A percentile compares a stretch with the other conserved stretches of the same genome.
phyloP scores from a whole-genome alignment of 768 basidiomycete genomes.

The Russula sp. region DNA sequence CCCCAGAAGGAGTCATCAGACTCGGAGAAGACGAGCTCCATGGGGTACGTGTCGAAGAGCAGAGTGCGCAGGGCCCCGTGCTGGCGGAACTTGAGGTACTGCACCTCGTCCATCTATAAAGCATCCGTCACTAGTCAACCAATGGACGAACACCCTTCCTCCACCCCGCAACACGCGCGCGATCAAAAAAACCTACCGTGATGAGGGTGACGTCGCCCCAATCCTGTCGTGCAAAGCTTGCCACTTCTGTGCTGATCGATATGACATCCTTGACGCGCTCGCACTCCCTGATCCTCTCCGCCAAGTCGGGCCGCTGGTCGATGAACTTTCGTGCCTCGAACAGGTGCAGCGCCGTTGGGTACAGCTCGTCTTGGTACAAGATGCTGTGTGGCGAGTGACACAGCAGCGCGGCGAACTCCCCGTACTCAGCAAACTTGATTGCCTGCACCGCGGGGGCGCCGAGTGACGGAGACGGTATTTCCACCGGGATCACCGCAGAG shows the following conservation, averaged over 20 bases:
- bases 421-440: constrained; percentile 32
- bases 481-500: background rate
- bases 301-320: constrained; percentile 41
- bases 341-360: constrained; percentile 70
- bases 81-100: constrained; percentile 65
- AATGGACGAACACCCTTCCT: too few relatives aligned
- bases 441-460: constrained; percentile 20
- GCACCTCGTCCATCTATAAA: constrained; percentile 58
- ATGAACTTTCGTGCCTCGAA: constrained; percentile 69
- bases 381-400: constrained; percentile 63
- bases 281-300: constrained; percentile 48
- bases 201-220: constrained; percentile 50
- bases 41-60: constrained; percentile 51
- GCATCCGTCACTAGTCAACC: background rate
- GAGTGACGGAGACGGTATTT: background rate
- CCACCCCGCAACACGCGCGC: background rate
- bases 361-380: constrained; percentile 47
- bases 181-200: constrained; percentile 37
- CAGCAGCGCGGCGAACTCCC: constrained; percentile 45
- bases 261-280: constrained; percentile 35
- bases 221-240: constrained; percentile 41
- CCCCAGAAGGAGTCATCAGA: constrained; percentile 60
- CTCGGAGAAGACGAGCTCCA: constrained; percentile 45
- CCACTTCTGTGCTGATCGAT: constrained; percentile 29
- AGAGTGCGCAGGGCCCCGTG: constrained; percentile 50